Percentiles rank a stretch among this genome's conserved stretches.
Evolutionary conservation across 164 flowering plant species (phyloP).

Genomic region (Magnolia changhungtana): DNA sequence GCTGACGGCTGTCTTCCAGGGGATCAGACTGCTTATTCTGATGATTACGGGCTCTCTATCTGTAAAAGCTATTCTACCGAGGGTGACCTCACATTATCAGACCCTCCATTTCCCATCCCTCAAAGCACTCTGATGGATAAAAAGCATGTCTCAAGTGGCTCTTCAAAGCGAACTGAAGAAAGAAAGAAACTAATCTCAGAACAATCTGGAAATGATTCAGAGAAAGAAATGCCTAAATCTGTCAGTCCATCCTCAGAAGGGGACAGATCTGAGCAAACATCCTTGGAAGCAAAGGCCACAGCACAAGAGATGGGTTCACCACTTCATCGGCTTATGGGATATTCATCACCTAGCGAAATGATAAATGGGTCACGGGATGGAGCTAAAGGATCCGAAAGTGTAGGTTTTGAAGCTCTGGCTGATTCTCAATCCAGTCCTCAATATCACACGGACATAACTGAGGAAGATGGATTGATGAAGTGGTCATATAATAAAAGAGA

Average conservation of each 20-base stretch:
- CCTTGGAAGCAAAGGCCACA: neutral
- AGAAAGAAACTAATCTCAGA: neutral
- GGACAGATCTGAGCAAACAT: neutral
- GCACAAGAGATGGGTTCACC: slow-evolving; percentile 30
- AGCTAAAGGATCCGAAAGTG: neutral
- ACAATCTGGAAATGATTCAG: neutral
- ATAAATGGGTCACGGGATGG: neutral
- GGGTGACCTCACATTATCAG: slow-evolving; percentile 24
- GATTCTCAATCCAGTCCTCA: slow-evolving; percentile 15
- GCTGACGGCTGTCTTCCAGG: slow-evolving; percentile 14
- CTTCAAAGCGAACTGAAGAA: slow-evolving; percentile 11
- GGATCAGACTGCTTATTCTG: slow-evolving; percentile 46
- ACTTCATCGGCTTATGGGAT: slow-evolving; percentile 80
- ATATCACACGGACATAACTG: slow-evolving; percentile 29
- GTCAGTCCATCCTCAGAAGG: neutral
- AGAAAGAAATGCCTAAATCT: neutral
- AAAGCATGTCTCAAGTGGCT: slow-evolving; percentile 15
- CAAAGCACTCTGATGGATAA: slow-evolving; percentile 9
- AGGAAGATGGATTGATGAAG: slow-evolving; percentile 21
- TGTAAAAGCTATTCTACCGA: slow-evolving; percentile 46
- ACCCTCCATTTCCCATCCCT: slow-evolving; percentile 10
- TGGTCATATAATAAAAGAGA: slow-evolving; percentile 35
- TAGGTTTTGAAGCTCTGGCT: neutral
- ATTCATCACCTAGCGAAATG: slow-evolving; percentile 48
- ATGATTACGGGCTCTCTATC: slow-evolving; percentile 41